Evolutionary conservation across 495 filamentous ascomycete species (phyloP).

Genomic region (Penicillium antarcticum): DNA sequence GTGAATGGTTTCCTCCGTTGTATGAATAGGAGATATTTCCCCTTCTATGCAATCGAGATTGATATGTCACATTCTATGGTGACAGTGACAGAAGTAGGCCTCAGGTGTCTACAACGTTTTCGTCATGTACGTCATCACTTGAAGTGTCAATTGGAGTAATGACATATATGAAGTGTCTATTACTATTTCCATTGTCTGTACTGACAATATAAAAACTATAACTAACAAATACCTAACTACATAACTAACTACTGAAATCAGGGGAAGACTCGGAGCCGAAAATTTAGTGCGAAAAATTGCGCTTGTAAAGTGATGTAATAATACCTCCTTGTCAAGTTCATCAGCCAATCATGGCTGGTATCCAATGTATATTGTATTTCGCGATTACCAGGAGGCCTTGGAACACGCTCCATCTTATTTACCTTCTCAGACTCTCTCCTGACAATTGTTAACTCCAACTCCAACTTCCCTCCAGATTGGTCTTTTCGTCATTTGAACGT

Average conservation of each 20-base stretch:
- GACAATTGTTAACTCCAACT: not conserved
- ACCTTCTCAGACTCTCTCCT: slow-evolving; percentile 5
- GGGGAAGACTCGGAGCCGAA: slow-evolving; percentile 1
- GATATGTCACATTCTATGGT: not conserved
- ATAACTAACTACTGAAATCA: not conserved
- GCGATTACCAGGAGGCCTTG: slow-evolving; percentile 19
- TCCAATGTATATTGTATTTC: not conserved
- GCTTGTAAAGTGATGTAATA: not conserved
- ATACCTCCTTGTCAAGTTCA: not conserved
- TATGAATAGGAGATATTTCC: too few species aligned
- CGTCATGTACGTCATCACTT: slow-evolving; percentile 15
- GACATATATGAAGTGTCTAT: too few species aligned
- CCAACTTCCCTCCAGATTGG: slow-evolving; percentile 1
- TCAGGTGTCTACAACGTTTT: slow-evolving; percentile 6
- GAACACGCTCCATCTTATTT: slow-evolving; percentile 3
- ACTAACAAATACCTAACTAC: too few species aligned
- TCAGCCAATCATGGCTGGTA: slow-evolving; percentile 1
- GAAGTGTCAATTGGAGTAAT: not conserved
- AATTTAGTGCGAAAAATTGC: slow-evolving; percentile 3
- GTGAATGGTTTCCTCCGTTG: too few species aligned
- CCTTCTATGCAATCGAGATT: too few species aligned
- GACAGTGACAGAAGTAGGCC: slow-evolving; percentile 10
- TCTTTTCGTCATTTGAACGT: slow-evolving; percentile 4
- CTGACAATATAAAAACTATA: too few species aligned
- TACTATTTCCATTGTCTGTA: too few species aligned